Evolutionary conservation across 2,329 filamentous ascomycete genomes (phyloP).

Genomic region (Helminthosporium solani): DNA sequence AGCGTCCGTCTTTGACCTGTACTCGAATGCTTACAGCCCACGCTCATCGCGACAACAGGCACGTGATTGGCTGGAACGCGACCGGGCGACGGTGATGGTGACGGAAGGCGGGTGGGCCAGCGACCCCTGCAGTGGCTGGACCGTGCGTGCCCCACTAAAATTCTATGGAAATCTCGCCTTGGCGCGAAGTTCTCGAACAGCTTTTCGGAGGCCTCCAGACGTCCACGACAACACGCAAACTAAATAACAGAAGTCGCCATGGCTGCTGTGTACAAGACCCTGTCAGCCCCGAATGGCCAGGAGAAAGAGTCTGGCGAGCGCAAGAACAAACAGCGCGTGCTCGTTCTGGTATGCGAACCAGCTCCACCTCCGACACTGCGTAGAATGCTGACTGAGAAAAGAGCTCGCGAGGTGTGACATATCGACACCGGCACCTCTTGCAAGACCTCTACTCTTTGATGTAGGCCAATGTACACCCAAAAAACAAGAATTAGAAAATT

Average conservation of each 20-base stretch:
- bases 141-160: constrained; percentile 5
- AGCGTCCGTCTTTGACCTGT: no score
- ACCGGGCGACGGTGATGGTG: constrained; percentile 21
- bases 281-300: constrained; percentile 47
- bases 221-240: constrained; percentile 14
- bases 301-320: constrained; percentile 36
- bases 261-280: constrained; percentile 59
- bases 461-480: constrained; percentile 14
- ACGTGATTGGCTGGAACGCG: constrained; percentile 20
- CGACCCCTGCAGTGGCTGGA: constrained; percentile 2
- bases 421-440: constrained; percentile 89
- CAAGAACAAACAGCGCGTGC: constrained; percentile 61
- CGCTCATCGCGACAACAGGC: no score
- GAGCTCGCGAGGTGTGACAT: constrained; percentile 89
- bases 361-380: constrained; percentile 4
- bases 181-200: constrained; percentile 7
- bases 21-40: no score
- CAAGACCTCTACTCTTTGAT: constrained; percentile 86
- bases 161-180: constrained; percentile 9
- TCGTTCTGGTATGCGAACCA: constrained; percentile 62
- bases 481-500: not conserved
- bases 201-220: constrained; percentile 5
- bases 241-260: constrained; percentile 36
- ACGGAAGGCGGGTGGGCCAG: constrained; percentile 25
- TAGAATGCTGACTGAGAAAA: constrained; percentile 20